Evolutionary conservation across 495 filamentous ascomycete species (phyloP), one percentile per base, ranked within the genome.

Genomic region (Margaritispora aquatica): DNA sequence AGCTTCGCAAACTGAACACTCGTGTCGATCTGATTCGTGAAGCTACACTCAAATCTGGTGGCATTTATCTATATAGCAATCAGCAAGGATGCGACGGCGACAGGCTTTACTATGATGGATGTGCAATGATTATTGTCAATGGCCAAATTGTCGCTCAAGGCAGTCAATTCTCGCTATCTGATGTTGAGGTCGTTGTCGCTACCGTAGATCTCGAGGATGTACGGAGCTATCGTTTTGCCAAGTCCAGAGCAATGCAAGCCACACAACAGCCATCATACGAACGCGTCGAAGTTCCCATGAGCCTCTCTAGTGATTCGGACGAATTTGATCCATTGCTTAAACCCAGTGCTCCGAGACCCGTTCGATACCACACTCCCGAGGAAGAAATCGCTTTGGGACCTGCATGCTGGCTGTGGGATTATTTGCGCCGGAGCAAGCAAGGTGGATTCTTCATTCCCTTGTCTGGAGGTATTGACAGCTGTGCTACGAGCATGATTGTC

Each of bases 121-220:
- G 80, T 58, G 80, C 85, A 20, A 84, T 92, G 81, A 88, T 94
- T 59, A 76, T 91, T 3, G 74, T 86, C 48, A 92, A 92, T 57
- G 89, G 88, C 27, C 74, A 84, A 3, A 54, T 54, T 22, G 1
- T 56, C 19, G 54, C 54, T 48, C 54, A 54, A 38, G 52, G 52
- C 11, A 38, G 26, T 10, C 88, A 90, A 66, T 95, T 92, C 71
- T 84, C 77, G 7, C 70, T 96, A 17, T 80, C 84, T 24, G 90
- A 94, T 59, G 88, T 94, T n/a, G 90, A 95, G 66, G 88, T 96
- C 13, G 72, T 89, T 31, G 89, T 85, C 2, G 90, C 91, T 8
- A 90, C 87, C 2, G 78, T 92, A 2, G 90, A 95, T 59, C 77
- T 96, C 2, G 89, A 93, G 66, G 85, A 89, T 57, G 87, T 93